Percentiles rank a stretch among this genome's conserved stretches.
Evolutionary conservation across 2,329 filamentous ascomycete genomes (phyloP).

Genomic region (Aspergillus fischeri): DNA sequence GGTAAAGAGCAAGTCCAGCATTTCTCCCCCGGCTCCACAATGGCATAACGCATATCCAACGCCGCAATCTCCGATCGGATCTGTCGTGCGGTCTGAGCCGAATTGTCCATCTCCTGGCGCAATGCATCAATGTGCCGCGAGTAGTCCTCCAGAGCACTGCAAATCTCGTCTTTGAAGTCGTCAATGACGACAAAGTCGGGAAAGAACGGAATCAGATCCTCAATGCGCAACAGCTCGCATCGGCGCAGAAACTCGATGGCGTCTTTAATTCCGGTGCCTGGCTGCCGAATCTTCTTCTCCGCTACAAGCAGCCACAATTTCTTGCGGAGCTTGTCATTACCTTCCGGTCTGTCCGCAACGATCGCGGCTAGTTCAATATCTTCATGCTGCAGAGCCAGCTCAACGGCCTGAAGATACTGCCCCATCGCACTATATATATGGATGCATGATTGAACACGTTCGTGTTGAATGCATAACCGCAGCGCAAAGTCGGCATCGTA

Average conservation of each 20-base stretch:
- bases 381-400: conserved; percentile 83
- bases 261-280: conserved; percentile 80
- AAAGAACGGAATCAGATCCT: conserved; percentile 97
- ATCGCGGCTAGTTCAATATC: conserved; percentile 85
- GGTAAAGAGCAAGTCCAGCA: conserved; percentile 87
- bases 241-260: conserved; percentile 91
- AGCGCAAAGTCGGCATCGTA: conserved; percentile 97
- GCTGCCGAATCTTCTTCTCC: conserved; percentile 79
- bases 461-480: conserved; percentile 89
- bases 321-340: conserved; percentile 77
- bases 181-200: conserved; percentile 98
- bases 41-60: conserved; percentile 85
- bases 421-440: conserved; percentile 98
- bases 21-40: conserved; percentile 92
- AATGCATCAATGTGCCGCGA: conserved; percentile 82
- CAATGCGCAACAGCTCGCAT: conserved; percentile 87
- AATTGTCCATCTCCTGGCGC: conserved; percentile 94
- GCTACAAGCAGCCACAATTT: conserved; percentile 94
- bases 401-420: conserved; percentile 88
- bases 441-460: conserved; percentile 87
- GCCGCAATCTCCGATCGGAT: conserved; percentile 86
- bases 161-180: conserved; percentile 99
- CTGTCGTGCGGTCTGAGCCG: conserved; percentile 78
- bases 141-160: conserved; percentile 88
- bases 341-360: conserved; percentile 78